Evolutionary conservation across 805 yeast species (phyloP), one percentile per base, ranked within the genome.

Genomic region (Starmerella floricola): DNA sequence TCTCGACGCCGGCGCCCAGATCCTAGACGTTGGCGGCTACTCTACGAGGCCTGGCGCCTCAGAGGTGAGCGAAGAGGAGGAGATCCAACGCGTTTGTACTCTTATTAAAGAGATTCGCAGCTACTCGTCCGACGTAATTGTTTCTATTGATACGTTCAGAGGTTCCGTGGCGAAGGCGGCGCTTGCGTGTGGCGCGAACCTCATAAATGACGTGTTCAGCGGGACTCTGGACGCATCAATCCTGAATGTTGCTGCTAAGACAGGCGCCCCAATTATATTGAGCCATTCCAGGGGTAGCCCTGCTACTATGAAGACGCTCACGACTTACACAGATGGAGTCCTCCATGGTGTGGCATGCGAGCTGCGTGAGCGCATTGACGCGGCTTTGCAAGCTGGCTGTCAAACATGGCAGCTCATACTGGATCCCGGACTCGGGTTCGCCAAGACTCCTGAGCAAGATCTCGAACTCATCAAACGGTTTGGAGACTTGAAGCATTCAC

Each of bases 341-440:
- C 60, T 78, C 30, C 68, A 72, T 34, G 77, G 73, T 2, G 68
- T 85, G 4, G 72, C 79, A 5, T 60, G 73, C 36, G 98, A 91
- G 58, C 62, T 88, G 39, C 64, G 76, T 8, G 49, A 51, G 2
- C 72, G 74, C 42, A 67, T 85, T 23, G 51, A 59, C 0, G 67
- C 63, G 41, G 94, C 94, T 11, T 62, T 72, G 34, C 53, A 51
- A 1, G 63, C 59, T 0, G 95, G 95, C 4, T 74, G 88, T 1
- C 67, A 69, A 45, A 76, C 88, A 60, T 91, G 95, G 95, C 97
- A 91, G 61, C 65, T 91, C 3, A 75, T 91, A 15, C 55, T 86
- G 3, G 99, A 91, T 58, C 98, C 99, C 0, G 98, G 98, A 2
- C 62, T 91, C 32, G 98, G 99, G 2, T 91, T 91, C 62, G 96